Evolutionary conservation across 163 green algal species (phyloP), one percentile per base, ranked within the genome.

Genomic region (Prototheca wickerhamii): DNA sequence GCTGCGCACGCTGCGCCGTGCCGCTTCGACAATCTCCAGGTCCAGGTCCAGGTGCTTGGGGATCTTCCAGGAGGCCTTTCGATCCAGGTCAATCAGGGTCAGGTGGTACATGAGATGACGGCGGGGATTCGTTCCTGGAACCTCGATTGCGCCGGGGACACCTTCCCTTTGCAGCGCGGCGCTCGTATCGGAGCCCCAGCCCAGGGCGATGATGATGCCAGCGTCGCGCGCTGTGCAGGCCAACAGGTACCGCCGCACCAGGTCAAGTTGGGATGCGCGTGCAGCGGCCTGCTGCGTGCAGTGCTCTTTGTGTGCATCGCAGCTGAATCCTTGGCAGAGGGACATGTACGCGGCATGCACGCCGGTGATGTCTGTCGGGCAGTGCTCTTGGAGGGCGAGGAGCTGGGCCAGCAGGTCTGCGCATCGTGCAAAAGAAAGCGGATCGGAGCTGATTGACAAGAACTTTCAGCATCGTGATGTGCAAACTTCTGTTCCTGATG

Each of bases 11-110:
- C 21, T 43, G 54, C 18, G 29, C 2, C 26, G 35, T 7, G 66
- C 58, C 6, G 49, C 66, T 29, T 10, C 31, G 17, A 64, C 4
- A 17, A 76, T 72, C n/a, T 32, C 4, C 10, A 31, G 35, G 59
- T 76, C 70, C 28, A 72, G 40, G 2, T 17, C 51, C 35, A 50
- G 21, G 53, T 76, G 70, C 2, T 26, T 10, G 15, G 63, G 34
- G 17, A 76, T 65, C 54, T 76, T 76, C 25, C 53, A 50, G 57
- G 72, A 32, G 2, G 57, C 26, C 32, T 78, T 78, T 4, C 59
- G 46, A 30, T 78, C 72, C 25, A 78, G 46, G 29, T 78, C 72
- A 18, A 78, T 66, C 35, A 74, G 18, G n/a, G 40, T 37, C 26
- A 68, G 7, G 3, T 30, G 43, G 53, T 73, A 68, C 21, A 60